These are phyloP conservation scores for Penicillium palitans DNA, from an alignment of 2,329 filamentous ascomycete genomes.

Conservation along the genomic window DNA sequence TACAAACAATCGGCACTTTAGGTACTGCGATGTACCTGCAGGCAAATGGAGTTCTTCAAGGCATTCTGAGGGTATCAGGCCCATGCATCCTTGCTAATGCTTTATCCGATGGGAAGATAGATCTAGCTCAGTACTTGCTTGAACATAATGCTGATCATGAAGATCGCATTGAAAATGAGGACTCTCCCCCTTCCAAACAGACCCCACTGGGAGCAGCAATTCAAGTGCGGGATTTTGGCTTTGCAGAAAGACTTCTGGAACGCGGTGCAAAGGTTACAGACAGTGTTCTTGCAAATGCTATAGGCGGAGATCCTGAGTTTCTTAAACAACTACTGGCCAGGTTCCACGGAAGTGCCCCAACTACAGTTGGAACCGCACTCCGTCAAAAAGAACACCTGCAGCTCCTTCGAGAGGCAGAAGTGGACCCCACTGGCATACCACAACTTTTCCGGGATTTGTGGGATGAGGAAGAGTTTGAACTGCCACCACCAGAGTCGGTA, in stretches of 20 bases:
- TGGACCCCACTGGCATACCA: constrained; percentile 11
- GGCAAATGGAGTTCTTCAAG: background rate
- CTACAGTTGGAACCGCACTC: constrained; percentile 2
- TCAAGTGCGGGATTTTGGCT: background rate
- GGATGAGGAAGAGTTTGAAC: background rate
- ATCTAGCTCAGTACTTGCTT: background rate
- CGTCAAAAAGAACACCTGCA: background rate
- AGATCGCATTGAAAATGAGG: background rate
- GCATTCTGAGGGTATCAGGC: background rate
- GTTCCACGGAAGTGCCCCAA: constrained; percentile 13
- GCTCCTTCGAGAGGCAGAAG: constrained; percentile 6
- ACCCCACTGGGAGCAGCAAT: background rate
- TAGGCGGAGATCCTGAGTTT: background rate
- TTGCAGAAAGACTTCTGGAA: background rate
- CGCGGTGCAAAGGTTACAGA: constrained; percentile 13
- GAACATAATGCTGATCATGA: background rate
- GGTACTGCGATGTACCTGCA: background rate
- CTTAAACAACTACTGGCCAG: background rate
- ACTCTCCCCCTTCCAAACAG: background rate
- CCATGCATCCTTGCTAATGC: background rate
- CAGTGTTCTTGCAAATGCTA: constrained; percentile 2
- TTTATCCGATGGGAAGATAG: background rate
- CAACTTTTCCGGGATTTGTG: background rate
- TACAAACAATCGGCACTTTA: background rate
- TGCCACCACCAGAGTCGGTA: constrained; percentile 1